These are phyloP conservation scores for Quercus ilex DNA, from an alignment of 306 rosid species.

Conservation along the genomic window DNA sequence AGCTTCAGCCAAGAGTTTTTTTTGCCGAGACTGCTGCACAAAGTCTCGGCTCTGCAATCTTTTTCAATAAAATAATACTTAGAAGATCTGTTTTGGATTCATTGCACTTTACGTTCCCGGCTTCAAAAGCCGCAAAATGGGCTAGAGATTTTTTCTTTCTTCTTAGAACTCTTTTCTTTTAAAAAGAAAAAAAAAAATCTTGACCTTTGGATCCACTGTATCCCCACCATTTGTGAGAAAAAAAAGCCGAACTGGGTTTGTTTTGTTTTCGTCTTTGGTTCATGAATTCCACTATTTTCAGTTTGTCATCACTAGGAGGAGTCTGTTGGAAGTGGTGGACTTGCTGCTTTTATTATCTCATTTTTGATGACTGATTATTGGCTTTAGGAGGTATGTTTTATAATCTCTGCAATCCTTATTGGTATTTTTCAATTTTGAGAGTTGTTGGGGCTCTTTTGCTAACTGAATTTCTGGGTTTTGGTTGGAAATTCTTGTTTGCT, in stretches of 20 bases:
- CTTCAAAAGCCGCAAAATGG: constrained; percentile 9
- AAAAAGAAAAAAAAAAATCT: constrained; percentile 15
- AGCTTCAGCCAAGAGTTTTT: constrained; percentile 39
- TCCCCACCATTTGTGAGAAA: constrained; percentile 42
- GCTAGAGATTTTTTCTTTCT: constrained; percentile 19
- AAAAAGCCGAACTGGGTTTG: constrained; percentile 34
- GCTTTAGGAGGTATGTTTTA: constrained; percentile 43
- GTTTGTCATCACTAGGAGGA: constrained; percentile 33
- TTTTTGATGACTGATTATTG: constrained; percentile 41
- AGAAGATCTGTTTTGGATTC: constrained; percentile 32
- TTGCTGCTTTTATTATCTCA: constrained; percentile 46
- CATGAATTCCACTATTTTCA: constrained; percentile 38
- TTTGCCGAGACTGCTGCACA: neutral
- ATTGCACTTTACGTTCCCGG: constrained; percentile 23
- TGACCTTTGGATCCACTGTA: constrained; percentile 41
- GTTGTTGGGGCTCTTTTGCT: neutral
- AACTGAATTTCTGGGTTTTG: constrained; percentile 21
- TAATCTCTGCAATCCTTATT: neutral
- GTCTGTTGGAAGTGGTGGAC: constrained; percentile 41
- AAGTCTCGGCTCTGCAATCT: neutral
- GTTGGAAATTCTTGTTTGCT: constrained; percentile 1
- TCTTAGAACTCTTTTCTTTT: neutral
- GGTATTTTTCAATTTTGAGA: neutral
- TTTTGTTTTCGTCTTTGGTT: constrained; percentile 31
- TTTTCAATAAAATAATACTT: constrained; percentile 9